Conservation (phyloP, 768 basidiomycete genomes). For the Serendipita sp. region DNA sequence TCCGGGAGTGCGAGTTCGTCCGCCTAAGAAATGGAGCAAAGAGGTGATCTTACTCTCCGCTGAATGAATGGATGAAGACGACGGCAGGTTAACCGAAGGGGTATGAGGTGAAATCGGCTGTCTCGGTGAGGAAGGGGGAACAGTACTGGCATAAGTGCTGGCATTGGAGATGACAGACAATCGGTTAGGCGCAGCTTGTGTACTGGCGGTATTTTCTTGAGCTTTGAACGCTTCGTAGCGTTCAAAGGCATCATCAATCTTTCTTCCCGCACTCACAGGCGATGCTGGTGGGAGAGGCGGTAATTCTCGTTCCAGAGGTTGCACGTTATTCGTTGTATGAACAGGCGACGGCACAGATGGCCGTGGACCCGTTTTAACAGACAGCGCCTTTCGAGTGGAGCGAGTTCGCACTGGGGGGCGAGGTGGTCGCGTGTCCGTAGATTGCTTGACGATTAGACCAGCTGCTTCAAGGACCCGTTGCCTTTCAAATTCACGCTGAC, state of each 20-base stretch:
- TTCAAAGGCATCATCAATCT: constrained; percentile 72
- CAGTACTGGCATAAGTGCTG: constrained; percentile 22
- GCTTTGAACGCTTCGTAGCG: constrained; percentile 75
- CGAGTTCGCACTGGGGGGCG: constrained; percentile 22
- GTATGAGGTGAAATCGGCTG: constrained; percentile 26
- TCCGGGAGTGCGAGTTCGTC: constrained; percentile 32
- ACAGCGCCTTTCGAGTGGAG: constrained; percentile 15
- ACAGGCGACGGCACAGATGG: constrained; percentile 12
- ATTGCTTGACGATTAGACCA: constrained; percentile 61
- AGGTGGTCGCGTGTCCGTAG: constrained; percentile 34
- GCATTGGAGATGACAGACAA: constrained; percentile 27
- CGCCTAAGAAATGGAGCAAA: constrained; percentile 48
- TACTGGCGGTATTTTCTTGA: constrained; percentile 12
- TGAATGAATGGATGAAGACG: constrained; percentile 8
- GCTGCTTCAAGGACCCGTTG: constrained; percentile 77
- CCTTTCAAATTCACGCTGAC: constrained; percentile 56
- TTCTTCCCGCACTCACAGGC: constrained; percentile 31
- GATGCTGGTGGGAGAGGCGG: constrained; percentile 21
- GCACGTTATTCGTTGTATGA: not conserved
- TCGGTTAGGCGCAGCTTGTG: constrained; percentile 24
- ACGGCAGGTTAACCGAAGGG: constrained; percentile 21
- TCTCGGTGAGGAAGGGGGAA: constrained; percentile 17
- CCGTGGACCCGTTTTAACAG: constrained; percentile 24
- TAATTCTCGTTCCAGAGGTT: constrained; percentile 9
- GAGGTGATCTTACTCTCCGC: constrained; percentile 22